Evolutionary conservation across 352 stramenopile species (phyloP), one percentile per base, ranked within the genome.

Genomic region (Phytophthora palmivora): DNA sequence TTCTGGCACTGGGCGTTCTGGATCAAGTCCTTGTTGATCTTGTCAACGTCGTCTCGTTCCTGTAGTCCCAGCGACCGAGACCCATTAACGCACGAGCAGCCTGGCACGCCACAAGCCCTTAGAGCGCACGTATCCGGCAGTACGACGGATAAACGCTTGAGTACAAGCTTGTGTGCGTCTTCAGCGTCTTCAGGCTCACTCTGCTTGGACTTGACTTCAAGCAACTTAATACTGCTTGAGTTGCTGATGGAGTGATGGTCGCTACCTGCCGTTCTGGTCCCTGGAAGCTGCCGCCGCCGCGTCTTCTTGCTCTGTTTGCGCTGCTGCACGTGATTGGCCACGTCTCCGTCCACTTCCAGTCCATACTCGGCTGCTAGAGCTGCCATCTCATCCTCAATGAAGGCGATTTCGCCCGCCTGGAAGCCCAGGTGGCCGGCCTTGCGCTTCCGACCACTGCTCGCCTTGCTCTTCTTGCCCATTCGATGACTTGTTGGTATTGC

Each of bases 331-430:
- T 79, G 78, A 32, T 63, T 63, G 4, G 82, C 83, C 24, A 94
- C 82, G 37, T 91, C 83, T 10, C 74, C 50, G 53, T 94, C 83
- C 50, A 94, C 69, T 15, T 82, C 51, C 24, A 94, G 82, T 4
- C 85, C 85, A 62, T 92, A 94, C 72, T 94, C 85, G 47, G 76
- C 74, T 12, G 85, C 85, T 16, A 92, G 72, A 41, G 85, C 84
- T 1, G 79, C 83, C 78, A 94, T 94, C 57, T 94, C 85, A 42
- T 94, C 85, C 53, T 94, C 85, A 38, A 94, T 94, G 71, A 91
- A 94, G 53, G 83, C 85, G 58, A 94, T 91, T 55, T 94, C 83
- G 51, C 57, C 70, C 15, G 74, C 63, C 61, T 91, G 78, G 66
- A 94, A 90, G 52, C 84, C 84, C 50, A 92, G 65, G 69, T 84